Evolutionary conservation across 2,329 filamentous ascomycete species (phyloP).

Genomic region (Camillea tinctor): DNA sequence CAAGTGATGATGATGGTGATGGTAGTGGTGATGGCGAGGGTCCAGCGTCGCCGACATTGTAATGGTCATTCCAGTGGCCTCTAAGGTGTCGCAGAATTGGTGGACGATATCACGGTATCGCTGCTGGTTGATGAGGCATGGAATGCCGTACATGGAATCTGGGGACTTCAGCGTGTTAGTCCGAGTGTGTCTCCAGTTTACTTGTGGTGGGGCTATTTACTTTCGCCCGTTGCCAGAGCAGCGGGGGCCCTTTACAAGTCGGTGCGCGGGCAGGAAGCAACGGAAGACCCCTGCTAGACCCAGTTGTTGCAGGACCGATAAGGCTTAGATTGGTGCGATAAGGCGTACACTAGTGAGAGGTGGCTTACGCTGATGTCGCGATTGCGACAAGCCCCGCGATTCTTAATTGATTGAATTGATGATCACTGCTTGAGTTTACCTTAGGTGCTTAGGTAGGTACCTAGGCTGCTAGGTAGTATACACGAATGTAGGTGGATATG

Average conservation of each 20-base stretch:
- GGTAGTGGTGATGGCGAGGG: slow-evolving; percentile 36
- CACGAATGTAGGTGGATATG: too few relatives aligned
- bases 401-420: neutral
- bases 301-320: neutral
- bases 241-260: slow-evolving; percentile 3
- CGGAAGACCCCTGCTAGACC: neutral
- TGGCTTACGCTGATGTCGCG: neutral
- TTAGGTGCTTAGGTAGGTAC: neutral
- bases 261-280: slow-evolving; percentile 3
- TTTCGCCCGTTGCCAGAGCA: slow-evolving; percentile 20
- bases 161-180: neutral
- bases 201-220: slow-evolving; percentile 22
- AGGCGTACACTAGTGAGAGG: neutral
- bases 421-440: neutral
- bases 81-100: slow-evolving; percentile 18
- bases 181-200: neutral
- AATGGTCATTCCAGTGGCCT: slow-evolving; percentile 33
- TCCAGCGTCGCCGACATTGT: slow-evolving; percentile 29
- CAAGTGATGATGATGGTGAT: slow-evolving; percentile 27
- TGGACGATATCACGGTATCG: slow-evolving; percentile 25
- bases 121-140: slow-evolving; percentile 20
- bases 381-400: neutral
- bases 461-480: too few relatives aligned
- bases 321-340: neutral
- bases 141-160: slow-evolving; percentile 25